Conservation (phyloP, 208 protist genomes). For the Leishmania gerbilli region DNA sequence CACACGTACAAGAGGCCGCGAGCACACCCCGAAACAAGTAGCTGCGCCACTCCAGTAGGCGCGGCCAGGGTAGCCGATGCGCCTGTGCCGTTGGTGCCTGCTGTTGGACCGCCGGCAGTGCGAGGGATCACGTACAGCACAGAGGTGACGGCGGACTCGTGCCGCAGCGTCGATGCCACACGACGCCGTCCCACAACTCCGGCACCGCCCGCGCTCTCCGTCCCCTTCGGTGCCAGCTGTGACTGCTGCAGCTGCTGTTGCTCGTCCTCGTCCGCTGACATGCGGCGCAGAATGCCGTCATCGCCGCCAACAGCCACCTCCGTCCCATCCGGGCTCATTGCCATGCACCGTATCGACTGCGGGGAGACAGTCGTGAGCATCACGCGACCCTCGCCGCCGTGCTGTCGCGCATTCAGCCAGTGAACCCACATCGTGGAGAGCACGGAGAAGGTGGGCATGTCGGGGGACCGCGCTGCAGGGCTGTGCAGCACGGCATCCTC, state of each 20-base stretch:
- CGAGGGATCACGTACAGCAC: slow-evolving; percentile 74
- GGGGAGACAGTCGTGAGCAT: slow-evolving; percentile 40
- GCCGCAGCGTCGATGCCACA: slow-evolving; percentile 27
- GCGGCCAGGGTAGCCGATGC: not conserved
- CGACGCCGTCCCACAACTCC: slow-evolving; percentile 6
- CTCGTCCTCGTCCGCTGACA: slow-evolving; percentile 29
- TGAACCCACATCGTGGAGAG: slow-evolving; percentile 48
- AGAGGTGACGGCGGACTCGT: slow-evolving; percentile 45
- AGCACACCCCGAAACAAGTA: slow-evolving; percentile 90
- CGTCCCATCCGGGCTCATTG: slow-evolving; percentile 45
- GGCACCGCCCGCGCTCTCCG: slow-evolving; percentile 18
- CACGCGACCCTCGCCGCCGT: slow-evolving; percentile 50
- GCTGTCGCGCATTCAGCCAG: slow-evolving; percentile 68
- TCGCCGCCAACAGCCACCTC: slow-evolving; percentile 59
- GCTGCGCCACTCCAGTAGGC: not conserved
- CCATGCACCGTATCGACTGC: slow-evolving; percentile 53
- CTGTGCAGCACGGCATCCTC: not conserved
- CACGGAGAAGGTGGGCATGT: not conserved
- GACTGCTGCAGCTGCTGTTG: slow-evolving; percentile 28
- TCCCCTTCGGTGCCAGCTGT: slow-evolving; percentile 16
- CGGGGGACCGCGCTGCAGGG: not conserved
- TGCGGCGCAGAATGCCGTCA: slow-evolving; percentile 59
- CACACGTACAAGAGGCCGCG: slow-evolving; percentile 90
- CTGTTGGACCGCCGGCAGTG: not conserved
- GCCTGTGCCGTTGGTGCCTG: not conserved